Base-by-base conservation (phyloP, 129 eudicot genomes). In the Flaveria ramosissima region DNA sequence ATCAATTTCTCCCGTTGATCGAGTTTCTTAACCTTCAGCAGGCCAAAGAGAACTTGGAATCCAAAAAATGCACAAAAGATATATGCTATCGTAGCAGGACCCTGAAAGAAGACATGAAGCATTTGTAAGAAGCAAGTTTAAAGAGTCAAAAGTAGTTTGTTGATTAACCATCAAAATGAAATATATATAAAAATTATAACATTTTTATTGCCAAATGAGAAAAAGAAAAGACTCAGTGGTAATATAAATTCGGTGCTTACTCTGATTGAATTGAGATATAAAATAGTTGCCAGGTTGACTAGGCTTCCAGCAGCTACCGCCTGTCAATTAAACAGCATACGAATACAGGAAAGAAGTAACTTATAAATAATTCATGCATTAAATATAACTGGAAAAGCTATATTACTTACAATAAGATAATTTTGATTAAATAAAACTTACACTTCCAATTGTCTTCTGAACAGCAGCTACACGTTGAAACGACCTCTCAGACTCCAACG, bases 381-480 rank as follows among this genome's bases (percentile, higher is more conserved):
- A 23, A 20, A 42, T 23, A 46, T 21, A 16, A 16, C 9, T 30
- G 8, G 23, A 36, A 64, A 64, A 30, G 5, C 2, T 6, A 27
- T 71, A 52, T 26, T 20, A 71, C 1, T 27, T 71, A 50, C 13
- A 51, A 48, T 30, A 15, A 51, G 4, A 52, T 24, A 4, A 14
- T 14, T 48, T 1, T 13, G 14, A 4, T 26, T 1, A 10, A 42
- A 59, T 20, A 42, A 41, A 7, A 89, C 96, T 86, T 86, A 94
- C 99, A 83, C 89, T 81, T 81, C 89, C 92, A 39, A 91, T 85
- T 83, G 92, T 94, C 83, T 86, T 91, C 82, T 94, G 99, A 77
- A 94, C 99, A 70, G 92, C 82, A 50, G 99, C 99, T 78, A 94
- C 99, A 30, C 99, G 96, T 76, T 94, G 96, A 81, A 94, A 94